These are phyloP conservation scores for Podospora bellae-mahoneyi DNA, from an alignment of 495 filamentous ascomycete genomes.

Conservation along the genomic window DNA sequence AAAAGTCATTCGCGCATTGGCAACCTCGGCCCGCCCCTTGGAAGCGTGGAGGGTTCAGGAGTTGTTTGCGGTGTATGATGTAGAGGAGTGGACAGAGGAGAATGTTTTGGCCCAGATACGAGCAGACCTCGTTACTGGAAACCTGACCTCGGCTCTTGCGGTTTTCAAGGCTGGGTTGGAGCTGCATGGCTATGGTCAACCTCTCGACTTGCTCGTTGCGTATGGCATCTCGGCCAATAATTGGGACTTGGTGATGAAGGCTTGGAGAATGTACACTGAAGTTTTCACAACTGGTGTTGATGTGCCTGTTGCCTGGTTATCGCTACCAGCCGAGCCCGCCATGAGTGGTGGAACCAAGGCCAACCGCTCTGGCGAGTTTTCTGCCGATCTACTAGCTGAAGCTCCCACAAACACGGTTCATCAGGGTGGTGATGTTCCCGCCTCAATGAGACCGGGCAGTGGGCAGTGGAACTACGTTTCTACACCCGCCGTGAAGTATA, in stretches of 20 bases:
- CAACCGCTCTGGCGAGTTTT: neutral
- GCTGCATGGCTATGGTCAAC: slow-evolving; percentile 14
- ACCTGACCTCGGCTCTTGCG: slow-evolving; percentile 20
- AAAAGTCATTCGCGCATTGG: slow-evolving; percentile 25
- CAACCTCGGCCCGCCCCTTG: slow-evolving; percentile 22
- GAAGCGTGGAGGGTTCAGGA: slow-evolving; percentile 28
- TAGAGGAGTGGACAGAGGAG: slow-evolving; percentile 28
- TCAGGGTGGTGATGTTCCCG: neutral
- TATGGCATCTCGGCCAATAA: slow-evolving; percentile 23
- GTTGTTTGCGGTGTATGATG: slow-evolving; percentile 20
- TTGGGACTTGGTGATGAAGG: slow-evolving; percentile 27
- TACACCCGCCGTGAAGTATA: neutral
- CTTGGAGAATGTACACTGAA: slow-evolving; percentile 12
- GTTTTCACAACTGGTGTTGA: neutral
- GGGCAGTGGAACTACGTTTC: neutral
- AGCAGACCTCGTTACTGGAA: slow-evolving; percentile 23
- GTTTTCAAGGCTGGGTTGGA: slow-evolving; percentile 24
- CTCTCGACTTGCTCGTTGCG: slow-evolving; percentile 27
- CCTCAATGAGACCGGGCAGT: neutral
- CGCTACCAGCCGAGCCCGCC: neutral
- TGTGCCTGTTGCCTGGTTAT: neutral
- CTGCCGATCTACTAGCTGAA: neutral
- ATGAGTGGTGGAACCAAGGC: neutral
- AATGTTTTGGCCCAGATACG: slow-evolving; percentile 25
- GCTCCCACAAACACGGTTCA: neutral